A percentile compares a stretch with the other conserved stretches of the same genome.
Evolutionary conservation across 176 grass and related monocot species (phyloP).

Genomic region (Dendrocalamus sinicus): DNA sequence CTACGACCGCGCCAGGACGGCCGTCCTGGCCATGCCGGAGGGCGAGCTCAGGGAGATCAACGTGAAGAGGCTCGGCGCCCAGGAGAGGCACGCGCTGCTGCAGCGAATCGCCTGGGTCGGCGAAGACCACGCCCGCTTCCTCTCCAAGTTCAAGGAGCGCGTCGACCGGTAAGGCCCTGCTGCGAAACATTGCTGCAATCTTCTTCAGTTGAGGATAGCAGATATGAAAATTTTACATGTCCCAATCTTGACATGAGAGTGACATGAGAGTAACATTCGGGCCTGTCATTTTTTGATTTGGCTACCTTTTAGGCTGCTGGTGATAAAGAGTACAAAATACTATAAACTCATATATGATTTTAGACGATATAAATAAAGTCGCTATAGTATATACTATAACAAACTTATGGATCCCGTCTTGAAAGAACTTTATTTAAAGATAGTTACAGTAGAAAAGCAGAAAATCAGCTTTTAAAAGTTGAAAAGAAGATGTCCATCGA

Average conservation of each 20-base stretch:
- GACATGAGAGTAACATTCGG: neutral
- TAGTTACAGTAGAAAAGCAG: no score
- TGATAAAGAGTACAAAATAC: no score
- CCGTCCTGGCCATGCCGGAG: conserved; percentile 65
- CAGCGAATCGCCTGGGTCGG: conserved; percentile 51
- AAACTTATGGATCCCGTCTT: no score
- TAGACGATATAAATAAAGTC: no score
- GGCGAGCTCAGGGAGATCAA: conserved; percentile 63
- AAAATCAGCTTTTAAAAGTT: no score
- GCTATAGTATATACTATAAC: no score
- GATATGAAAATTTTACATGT: neutral
- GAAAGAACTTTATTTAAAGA: no score
- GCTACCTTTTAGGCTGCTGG: no score
- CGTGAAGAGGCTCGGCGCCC: conserved; percentile 44
- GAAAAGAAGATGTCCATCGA: no score
- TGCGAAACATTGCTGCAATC: no score
- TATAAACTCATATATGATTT: no score
- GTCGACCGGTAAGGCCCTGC: conserved; percentile 47
- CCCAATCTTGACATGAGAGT: neutral
- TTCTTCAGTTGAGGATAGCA: neutral
- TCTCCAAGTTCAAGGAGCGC: conserved; percentile 66
- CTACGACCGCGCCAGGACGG: conserved; percentile 55
- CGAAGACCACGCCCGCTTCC: conserved; percentile 60
- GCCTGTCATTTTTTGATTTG: no score
- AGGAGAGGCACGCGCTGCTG: conserved; percentile 62